Conservation (phyloP, 2,329 filamentous ascomycete species). For the Arthrobotrys conoides region DNA sequence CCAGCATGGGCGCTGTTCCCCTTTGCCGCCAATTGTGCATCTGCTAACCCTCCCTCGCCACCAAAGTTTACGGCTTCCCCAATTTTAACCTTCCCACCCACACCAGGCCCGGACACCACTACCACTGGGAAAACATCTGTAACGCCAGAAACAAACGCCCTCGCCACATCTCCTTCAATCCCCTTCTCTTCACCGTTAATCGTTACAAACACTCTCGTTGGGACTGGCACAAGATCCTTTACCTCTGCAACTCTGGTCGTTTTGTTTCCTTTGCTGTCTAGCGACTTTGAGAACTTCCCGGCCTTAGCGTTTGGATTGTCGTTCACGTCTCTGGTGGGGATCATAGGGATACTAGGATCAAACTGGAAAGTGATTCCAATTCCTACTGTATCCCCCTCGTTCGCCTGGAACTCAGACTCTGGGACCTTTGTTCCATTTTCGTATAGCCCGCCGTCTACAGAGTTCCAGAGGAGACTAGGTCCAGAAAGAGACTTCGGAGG, state of each 20-base stretch:
- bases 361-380: conserved; percentile 49
- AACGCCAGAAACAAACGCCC: conserved; percentile 28
- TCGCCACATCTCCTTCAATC: conserved; percentile 33
- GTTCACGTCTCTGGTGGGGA: conserved; percentile 47
- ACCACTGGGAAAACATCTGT: conserved; percentile 56
- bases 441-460: conserved; percentile 46
- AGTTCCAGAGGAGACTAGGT: conserved; percentile 50
- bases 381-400: conserved; percentile 43
- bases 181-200: conserved; percentile 49
- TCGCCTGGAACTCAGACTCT: conserved; percentile 17
- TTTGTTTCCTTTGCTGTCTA: conserved; percentile 50
- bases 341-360: conserved; percentile 47
- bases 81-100: conserved; percentile 52
- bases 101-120: conserved; percentile 47
- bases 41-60: conserved; percentile 40
- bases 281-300: conserved; percentile 41
- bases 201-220: conserved; percentile 48
- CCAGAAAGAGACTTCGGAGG: conserved; percentile 46
- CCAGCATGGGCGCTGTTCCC: conserved; percentile 38
- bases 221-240: conserved; percentile 41
- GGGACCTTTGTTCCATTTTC: conserved; percentile 31
- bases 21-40: conserved; percentile 50
- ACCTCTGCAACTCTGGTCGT: conserved; percentile 49
- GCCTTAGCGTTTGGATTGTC: conserved; percentile 51
- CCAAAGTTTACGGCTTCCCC: conserved; percentile 51